Conservation (phyloP, 176 grass and related monocot genomes). For the Bolboschoenus planiculmis region DNA sequence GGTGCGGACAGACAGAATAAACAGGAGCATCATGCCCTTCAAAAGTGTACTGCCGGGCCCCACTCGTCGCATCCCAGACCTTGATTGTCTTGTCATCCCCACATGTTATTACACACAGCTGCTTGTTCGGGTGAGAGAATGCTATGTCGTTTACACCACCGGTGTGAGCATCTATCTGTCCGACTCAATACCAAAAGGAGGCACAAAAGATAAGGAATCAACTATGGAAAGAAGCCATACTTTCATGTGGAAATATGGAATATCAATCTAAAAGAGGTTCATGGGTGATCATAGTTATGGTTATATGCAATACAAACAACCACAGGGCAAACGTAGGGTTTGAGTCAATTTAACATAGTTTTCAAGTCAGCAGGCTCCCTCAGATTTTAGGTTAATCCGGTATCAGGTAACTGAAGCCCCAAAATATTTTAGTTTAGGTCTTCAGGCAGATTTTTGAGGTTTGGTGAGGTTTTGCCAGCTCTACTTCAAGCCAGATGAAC, state of each 20-base stretch:
- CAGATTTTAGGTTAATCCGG: not conserved
- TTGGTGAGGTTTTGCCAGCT: not conserved
- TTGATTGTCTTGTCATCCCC: conserved; percentile 99
- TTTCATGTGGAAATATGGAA: conserved; percentile 10
- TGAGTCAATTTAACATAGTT: not conserved
- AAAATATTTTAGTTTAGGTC: not conserved
- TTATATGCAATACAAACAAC: not conserved
- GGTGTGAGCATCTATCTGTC: conserved; percentile 92
- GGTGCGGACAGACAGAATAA: conserved; percentile 96
- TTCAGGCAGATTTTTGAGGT: not conserved
- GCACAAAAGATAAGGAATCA: not conserved
- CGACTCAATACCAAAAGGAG: conserved; percentile 28
- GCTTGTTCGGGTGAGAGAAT: conserved; percentile 97
- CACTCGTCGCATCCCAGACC: conserved; percentile 92
- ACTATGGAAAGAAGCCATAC: not conserved
- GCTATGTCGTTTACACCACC: conserved; percentile 98
- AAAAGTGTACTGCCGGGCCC: conserved; percentile 69
- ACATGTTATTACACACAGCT: conserved; percentile 90
- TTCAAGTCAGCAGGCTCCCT: not conserved
- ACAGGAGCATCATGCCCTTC: conserved; percentile 99
- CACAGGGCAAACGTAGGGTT: not conserved
- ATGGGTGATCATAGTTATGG: not conserved
- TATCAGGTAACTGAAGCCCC: not conserved
- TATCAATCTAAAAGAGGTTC: not conserved
- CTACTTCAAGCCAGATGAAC: not conserved